phyloP scores from a whole-genome alignment of 2,329 filamentous ascomycete species.

The Aspergillus quadrilineatus region DNA sequence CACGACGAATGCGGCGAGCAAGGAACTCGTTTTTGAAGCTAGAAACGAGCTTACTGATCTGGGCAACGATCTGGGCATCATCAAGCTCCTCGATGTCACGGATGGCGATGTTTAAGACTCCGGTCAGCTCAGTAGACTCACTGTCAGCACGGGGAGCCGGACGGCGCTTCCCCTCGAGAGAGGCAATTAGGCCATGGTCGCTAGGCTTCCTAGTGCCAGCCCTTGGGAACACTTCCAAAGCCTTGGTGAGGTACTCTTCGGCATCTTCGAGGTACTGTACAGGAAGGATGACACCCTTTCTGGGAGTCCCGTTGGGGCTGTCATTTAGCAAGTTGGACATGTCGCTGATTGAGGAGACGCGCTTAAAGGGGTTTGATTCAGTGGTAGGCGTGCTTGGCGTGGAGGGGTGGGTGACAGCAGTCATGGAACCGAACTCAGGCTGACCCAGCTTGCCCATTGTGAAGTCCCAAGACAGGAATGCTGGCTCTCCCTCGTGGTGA shows the following conservation, averaged over 20 bases:
- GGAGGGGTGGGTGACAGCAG: slow-evolving; percentile 70
- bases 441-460: slow-evolving; percentile 89
- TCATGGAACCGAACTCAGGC: slow-evolving; percentile 78
- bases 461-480: slow-evolving; percentile 91
- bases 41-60: slow-evolving; percentile 73
- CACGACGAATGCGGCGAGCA: slow-evolving; percentile 75
- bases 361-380: slow-evolving; percentile 67
- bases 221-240: slow-evolving; percentile 76
- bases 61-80: slow-evolving; percentile 75
- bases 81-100: slow-evolving; percentile 80
- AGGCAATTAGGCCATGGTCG: slow-evolving; percentile 63
- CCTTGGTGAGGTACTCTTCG: slow-evolving; percentile 80
- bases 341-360: slow-evolving; percentile 92
- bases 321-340: slow-evolving; percentile 83
- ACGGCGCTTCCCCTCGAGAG: slow-evolving; percentile 71
- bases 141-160: slow-evolving; percentile 55
- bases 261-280: slow-evolving; percentile 92
- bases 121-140: slow-evolving; percentile 74
- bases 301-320: slow-evolving; percentile 67
- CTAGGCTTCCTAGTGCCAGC: slow-evolving; percentile 54
- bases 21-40: slow-evolving; percentile 82
- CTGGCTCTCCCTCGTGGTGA: slow-evolving; percentile 67
- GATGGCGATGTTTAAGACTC: slow-evolving; percentile 89
- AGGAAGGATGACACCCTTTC: slow-evolving; percentile 92
- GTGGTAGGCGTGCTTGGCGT: slow-evolving; percentile 72